Percentiles rank a stretch among this genome's conserved stretches.
Evolutionary conservation across 1,284 basidiomycete genomes (phyloP).

Genomic region (Anthracocystis panici-leucophaei): DNA sequence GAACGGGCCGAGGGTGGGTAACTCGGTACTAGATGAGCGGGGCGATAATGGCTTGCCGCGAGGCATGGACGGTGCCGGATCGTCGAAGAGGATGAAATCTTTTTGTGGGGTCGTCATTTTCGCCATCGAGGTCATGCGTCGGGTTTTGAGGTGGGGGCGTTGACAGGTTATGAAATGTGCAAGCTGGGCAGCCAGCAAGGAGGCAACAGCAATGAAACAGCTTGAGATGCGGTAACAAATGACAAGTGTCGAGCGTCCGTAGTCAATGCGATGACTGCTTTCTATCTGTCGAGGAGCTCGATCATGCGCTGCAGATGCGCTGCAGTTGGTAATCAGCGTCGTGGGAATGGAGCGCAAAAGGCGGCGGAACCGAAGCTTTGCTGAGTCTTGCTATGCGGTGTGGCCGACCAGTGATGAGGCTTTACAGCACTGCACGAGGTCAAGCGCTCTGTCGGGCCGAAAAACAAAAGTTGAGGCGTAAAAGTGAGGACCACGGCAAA

Average conservation of each 20-base stretch:
- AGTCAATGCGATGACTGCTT: not conserved
- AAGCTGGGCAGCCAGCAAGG: not conserved
- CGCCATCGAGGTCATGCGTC: conserved; percentile 11
- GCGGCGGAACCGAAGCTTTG: not conserved
- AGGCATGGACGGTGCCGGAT: conserved; percentile 22
- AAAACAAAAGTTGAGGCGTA: too few relatives aligned
- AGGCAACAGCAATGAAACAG: not conserved
- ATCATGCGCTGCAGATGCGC: not conserved
- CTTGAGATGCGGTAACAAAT: not conserved
- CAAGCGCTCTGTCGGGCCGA: too few relatives aligned
- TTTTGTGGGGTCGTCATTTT: conserved; percentile 33
- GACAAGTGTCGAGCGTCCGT: not conserved
- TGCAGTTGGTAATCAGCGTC: not conserved
- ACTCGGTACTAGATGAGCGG: conserved; percentile 11
- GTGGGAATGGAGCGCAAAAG: not conserved
- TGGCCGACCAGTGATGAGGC: not conserved
- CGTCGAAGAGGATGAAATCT: conserved; percentile 62
- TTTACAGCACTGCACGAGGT: not conserved
- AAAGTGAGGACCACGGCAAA: too few relatives aligned
- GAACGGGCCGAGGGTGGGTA: conserved; percentile 23
- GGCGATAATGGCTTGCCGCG: conserved; percentile 5
- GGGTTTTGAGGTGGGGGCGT: not conserved
- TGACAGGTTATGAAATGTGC: not conserved
- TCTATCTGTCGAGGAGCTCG: not conserved
- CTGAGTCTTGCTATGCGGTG: not conserved